Evolutionary conservation across 2,329 filamentous ascomycete genomes (phyloP).

Genomic region (Ceratocystis smalleyi): DNA sequence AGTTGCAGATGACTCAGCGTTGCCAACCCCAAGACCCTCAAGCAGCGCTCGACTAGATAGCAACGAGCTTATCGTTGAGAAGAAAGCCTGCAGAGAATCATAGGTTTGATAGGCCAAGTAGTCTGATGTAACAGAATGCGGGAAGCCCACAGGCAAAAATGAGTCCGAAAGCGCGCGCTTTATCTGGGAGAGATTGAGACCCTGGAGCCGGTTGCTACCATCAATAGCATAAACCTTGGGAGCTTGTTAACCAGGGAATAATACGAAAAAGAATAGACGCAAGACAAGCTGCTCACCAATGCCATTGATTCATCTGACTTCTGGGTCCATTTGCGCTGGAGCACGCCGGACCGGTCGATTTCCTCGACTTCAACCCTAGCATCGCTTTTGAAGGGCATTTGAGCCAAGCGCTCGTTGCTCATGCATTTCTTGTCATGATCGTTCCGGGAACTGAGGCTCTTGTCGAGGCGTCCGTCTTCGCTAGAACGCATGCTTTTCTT

Average conservation of each 20-base stretch:
- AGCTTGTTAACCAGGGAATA: not conserved
- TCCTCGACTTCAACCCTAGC: conserved; percentile 23
- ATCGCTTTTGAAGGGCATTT: not conserved
- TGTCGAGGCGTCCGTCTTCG: not conserved
- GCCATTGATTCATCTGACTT: conserved; percentile 9
- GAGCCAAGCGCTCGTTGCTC: not conserved
- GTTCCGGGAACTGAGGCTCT: not conserved
- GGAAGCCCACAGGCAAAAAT: conserved; percentile 78
- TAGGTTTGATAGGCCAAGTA: conserved; percentile 58
- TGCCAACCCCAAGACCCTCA: conserved; percentile 65
- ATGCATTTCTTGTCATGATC: not conserved
- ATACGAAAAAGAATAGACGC: too few relatives aligned
- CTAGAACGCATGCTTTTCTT: conserved; percentile 5
- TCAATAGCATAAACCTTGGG: not conserved
- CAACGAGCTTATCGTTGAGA: conserved; percentile 63
- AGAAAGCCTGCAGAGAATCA: conserved; percentile 73
- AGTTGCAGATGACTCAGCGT: conserved; percentile 63
- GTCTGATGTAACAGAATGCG: conserved; percentile 69
- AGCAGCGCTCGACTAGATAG: conserved; percentile 72
- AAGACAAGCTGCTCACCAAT: not conserved
- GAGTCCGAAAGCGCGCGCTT: conserved; percentile 39
- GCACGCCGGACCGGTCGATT: conserved; percentile 26
- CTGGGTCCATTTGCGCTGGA: conserved; percentile 24
- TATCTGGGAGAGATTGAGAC: conserved; percentile 1
- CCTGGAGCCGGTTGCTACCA: conserved; percentile 1